Evolutionary conservation across 768 basidiomycete species (phyloP).

Genomic region (Cantharellus cinnabarinus): DNA sequence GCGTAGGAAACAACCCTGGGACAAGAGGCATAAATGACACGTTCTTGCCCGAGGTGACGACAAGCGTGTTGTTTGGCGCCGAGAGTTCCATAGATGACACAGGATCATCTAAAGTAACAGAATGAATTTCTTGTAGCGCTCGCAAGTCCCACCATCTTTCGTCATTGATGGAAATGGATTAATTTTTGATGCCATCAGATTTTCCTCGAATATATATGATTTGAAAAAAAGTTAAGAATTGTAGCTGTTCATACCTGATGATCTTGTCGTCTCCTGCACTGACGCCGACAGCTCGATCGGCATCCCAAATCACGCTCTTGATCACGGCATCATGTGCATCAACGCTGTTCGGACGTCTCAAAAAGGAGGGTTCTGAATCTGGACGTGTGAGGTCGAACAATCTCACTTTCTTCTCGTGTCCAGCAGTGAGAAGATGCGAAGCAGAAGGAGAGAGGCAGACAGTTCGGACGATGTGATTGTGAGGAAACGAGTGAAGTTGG

Average conservation of each 20-base stretch:
- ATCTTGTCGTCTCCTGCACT: conserved; percentile 82
- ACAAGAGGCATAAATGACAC: conserved; percentile 78
- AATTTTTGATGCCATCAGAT: neutral
- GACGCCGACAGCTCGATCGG: conserved; percentile 59
- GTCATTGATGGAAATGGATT: neutral
- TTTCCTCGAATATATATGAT: neutral
- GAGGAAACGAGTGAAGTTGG: conserved; percentile 85
- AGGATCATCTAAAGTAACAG: conserved; percentile 50
- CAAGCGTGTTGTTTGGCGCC: conserved; percentile 54
- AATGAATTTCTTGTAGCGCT: conserved; percentile 49
- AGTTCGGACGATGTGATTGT: conserved; percentile 94
- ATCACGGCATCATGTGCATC: conserved; percentile 74
- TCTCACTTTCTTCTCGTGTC: conserved; percentile 93
- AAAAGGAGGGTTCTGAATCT: conserved; percentile 71
- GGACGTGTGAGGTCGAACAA: conserved; percentile 79
- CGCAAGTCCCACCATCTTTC: conserved; percentile 92
- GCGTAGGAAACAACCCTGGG: conserved; percentile 37
- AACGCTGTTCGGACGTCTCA: conserved; percentile 35
- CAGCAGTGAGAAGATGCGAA: conserved; percentile 65
- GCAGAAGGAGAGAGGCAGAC: conserved; percentile 64
- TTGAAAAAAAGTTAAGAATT: neutral
- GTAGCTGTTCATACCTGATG: conserved; percentile 39
- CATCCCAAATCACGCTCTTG: conserved; percentile 86
- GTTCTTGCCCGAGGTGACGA: conserved; percentile 78
- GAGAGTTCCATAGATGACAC: conserved; percentile 94